Base-by-base conservation (phyloP, 2,329 filamentous ascomycete genomes). In the Trichophaea hybrida region DNA sequence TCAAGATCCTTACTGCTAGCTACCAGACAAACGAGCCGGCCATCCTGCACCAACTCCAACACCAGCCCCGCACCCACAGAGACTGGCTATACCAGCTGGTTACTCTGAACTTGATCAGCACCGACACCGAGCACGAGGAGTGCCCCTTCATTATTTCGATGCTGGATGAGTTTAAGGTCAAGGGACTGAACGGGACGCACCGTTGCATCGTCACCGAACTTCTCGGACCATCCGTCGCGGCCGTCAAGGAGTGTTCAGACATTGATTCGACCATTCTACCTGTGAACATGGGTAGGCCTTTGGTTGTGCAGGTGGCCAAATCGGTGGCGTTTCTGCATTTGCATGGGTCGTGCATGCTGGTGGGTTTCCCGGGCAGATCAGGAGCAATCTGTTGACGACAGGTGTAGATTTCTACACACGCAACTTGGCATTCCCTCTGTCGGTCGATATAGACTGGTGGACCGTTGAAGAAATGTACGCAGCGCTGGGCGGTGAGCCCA, bases 191-290 rank as follows among this genome's bases (percentile, higher is more conserved):
- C 46, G 46, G 56, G 5, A 50, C 8, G 7, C 56, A 58, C 17
- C 7, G 7, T 6, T 53, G 46, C 15, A 13, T 58, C 6, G 56
- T 58, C 8, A 58, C 46, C 6, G 66, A 71, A 38, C 63, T 66
- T 1, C 69, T 71, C 67, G 71, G 69, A 0, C 68, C 66, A 2
- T 62, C 64, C 38, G 35, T 61, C 31, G 35, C 5, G 8, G 8
- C 35, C 4, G 5, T 59, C 10, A 43, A 5, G 24, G 37, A n/a
- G 7, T 40, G 37, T 40, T 40, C 37, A n/a, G 37, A 40, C 37
- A 40, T 40, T 40, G 37, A 40, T 40, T 40, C 37, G 37, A n/a
- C 37, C 37, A 40, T 40, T 40, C 37, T 40, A 40, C 37, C 37
- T n/a, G 37, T 40, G n/a, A 40, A 40, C 37, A 40, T 40, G 37